A percentile compares a stretch with the other conserved stretches of the same genome.
phyloP scores from a whole-genome alignment of 371 early-diverging fungal genomes.

The Mortierella sp. region DNA sequence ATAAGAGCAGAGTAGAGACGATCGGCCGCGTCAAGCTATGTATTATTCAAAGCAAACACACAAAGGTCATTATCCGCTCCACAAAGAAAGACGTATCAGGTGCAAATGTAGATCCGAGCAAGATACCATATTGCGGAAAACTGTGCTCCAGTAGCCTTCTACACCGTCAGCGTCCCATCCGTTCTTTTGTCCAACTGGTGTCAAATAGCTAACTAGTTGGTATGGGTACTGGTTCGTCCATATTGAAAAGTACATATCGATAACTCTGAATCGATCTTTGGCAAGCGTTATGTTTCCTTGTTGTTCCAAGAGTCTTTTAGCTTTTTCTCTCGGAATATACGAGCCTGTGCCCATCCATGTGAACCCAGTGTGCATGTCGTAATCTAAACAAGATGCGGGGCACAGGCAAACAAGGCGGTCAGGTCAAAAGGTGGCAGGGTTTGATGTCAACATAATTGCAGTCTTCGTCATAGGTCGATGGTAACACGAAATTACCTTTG shows the following conservation, averaged over 20 bases:
- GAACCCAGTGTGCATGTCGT: slow-evolving; percentile 61
- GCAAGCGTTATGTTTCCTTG: slow-evolving; percentile 57
- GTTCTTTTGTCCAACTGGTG: slow-evolving; percentile 37
- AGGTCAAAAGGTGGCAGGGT: background rate
- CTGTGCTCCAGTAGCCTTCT: slow-evolving; percentile 37
- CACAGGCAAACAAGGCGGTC: background rate
- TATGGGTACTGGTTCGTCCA: slow-evolving; percentile 71
- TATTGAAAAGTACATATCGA: slow-evolving; percentile 63
- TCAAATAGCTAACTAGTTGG: slow-evolving; percentile 57
- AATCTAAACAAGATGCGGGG: background rate
- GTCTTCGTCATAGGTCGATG: background rate
- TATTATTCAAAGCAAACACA: too few relatives aligned
- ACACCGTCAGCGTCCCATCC: slow-evolving; percentile 39
- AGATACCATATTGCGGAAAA: slow-evolving; percentile 40
- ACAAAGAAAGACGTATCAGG: too few relatives aligned
- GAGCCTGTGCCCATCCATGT: slow-evolving; percentile 64
- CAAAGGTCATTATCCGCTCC: too few relatives aligned
- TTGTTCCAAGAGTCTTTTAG: slow-evolving; percentile 56
- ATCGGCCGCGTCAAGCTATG: slow-evolving; percentile 64
- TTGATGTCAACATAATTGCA: background rate
- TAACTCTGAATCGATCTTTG: slow-evolving; percentile 58
- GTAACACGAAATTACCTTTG: slow-evolving; percentile 27
- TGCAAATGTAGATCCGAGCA: background rate
- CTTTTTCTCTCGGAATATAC: slow-evolving; percentile 54
- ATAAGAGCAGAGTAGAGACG: slow-evolving; percentile 59